These are phyloP conservation scores for Ballota nigra DNA, from an alignment of 257 asterid genomes.

Conservation along the genomic window DNA sequence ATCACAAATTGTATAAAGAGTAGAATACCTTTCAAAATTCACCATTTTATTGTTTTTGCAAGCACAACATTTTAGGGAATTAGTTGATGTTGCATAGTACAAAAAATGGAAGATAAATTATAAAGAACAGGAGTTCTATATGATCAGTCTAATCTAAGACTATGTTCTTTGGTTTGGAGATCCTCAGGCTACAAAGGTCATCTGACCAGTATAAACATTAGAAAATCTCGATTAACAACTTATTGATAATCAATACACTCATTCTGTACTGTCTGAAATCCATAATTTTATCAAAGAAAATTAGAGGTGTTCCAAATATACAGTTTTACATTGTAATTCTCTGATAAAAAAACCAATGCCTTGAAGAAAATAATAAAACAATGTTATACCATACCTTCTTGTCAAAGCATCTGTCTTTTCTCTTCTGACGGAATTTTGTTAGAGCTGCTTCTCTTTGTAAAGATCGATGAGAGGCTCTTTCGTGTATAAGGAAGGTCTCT, in stretches of 20 bases:
- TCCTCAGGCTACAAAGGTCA: background rate
- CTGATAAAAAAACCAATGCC: background rate
- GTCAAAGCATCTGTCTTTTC: slow-evolving; percentile 95
- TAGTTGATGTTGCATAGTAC: background rate
- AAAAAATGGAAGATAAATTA: background rate
- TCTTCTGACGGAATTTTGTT: slow-evolving; percentile 72
- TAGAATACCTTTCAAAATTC: background rate
- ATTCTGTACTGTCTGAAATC: background rate
- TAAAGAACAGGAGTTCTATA: background rate
- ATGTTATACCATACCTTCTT: slow-evolving; percentile 61
- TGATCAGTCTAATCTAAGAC: background rate
- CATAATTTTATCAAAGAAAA: background rate
- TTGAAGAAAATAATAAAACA: background rate
- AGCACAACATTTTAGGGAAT: background rate
- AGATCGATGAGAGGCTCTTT: slow-evolving; percentile 50
- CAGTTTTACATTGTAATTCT: background rate
- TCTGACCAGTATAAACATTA: background rate
- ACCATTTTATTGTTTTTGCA: background rate
- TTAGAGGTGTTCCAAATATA: background rate
- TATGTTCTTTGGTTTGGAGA: background rate
- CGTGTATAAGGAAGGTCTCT: slow-evolving; percentile 41
- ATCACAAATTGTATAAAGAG: background rate
- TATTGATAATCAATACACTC: background rate
- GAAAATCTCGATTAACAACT: too few species aligned
- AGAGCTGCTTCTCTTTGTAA: slow-evolving; percentile 85